Evolutionary conservation across 1,284 basidiomycete genomes (phyloP), one percentile per base, ranked within the genome.

Genomic region (Ganoderma sinense): DNA sequence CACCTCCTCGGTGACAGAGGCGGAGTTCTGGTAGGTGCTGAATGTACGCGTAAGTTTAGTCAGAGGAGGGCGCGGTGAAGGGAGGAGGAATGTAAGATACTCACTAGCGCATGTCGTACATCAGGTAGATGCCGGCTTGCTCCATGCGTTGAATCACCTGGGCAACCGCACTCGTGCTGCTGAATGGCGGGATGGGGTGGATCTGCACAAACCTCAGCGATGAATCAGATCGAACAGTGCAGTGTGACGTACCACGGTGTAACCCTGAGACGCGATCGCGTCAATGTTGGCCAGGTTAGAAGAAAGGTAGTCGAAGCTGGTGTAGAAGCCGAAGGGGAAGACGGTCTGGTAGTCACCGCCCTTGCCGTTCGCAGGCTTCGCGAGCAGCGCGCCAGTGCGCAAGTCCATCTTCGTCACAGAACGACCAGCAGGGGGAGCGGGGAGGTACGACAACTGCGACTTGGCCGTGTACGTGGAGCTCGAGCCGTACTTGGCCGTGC

Each of bases 31-130:
- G 79, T 92, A 93, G 10, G 86, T 86, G 72, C 89, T 90, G 68
- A n/a, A 10, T 2, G 23, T n/a, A 16, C 20, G 61, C 51, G 29
- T n/a, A 6, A 23, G 56, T 66, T 33, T 36, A 39, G 14, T 39
- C 11, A 2, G 33, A 16, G 26, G 33, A 23, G 10, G 1, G 14
- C 20, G 63, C 26, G 10, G 6, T 13, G 61, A 43, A n/a, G 43
- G 14, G 23, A 11, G 23, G 23, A 8, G 45, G 5, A 48, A 20
- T n/a, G n/a, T n/a, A n/a, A n/a, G n/a, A n/a, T n/a, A 84, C 89
- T 66, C 71, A 91, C 91, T 73, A 82, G 70, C 91, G 84, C 91
- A 94, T 93, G 76, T 93, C 91, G 70, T 94, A 94, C 87, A 94
- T 92, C 61, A 92, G 82, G 75, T 91, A 94, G 13, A 94, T 75